phyloP scores from a whole-genome alignment of 177 flowering plant genomes.

The Vitis hybrid region DNA sequence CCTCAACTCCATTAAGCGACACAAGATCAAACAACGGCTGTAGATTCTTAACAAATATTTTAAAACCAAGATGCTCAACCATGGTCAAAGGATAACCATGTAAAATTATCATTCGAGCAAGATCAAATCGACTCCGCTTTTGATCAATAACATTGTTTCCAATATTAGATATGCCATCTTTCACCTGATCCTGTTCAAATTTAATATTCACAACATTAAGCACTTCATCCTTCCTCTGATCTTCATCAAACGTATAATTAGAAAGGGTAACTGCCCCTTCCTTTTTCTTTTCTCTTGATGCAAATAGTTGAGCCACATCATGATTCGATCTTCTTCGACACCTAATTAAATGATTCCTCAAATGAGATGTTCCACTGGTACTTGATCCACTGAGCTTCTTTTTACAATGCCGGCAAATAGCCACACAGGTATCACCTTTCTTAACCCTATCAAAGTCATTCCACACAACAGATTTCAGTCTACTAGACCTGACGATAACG shows the following conservation, averaged over 20 bases:
- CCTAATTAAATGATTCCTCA: conserved; percentile 63
- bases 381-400: conserved; percentile 67
- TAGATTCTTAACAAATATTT: conserved; percentile 45
- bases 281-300: conserved; percentile 39
- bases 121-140: conserved; percentile 45
- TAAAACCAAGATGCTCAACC: conserved; percentile 59
- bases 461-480: conserved; percentile 65
- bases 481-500: conserved; percentile 33
- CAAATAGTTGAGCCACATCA: conserved; percentile 33
- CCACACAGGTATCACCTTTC: conserved; percentile 45
- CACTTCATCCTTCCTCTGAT: conserved; percentile 36
- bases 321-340: conserved; percentile 46
- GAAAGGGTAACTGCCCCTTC: conserved; percentile 28
- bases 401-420: conserved; percentile 64
- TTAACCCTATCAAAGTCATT: conserved; percentile 69
- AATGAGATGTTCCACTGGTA: conserved; percentile 69
- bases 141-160: conserved; percentile 36
- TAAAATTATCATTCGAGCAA: conserved; percentile 61
- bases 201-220: conserved; percentile 29
- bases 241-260: conserved; percentile 26
- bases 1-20: conserved; percentile 37
- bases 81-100: conserved; percentile 56
- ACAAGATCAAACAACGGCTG: conserved; percentile 57
- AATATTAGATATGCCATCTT: conserved; percentile 18
- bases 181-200: conserved; percentile 34